These are phyloP conservation scores for Cenchrus americanus DNA, from an alignment of 176 grass and related monocot genomes.

Conservation along the genomic window DNA sequence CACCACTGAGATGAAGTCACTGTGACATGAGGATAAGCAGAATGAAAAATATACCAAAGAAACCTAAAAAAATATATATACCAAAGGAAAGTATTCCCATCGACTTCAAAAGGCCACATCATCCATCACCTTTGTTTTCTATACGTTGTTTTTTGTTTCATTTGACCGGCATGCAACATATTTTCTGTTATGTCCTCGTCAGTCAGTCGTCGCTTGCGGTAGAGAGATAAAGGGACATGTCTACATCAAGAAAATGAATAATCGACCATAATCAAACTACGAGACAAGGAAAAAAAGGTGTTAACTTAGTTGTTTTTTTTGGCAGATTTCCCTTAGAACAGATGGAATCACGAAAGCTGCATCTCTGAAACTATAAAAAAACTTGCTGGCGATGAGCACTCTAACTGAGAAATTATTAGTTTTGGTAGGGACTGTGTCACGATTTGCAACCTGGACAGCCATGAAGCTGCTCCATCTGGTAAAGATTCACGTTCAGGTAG, in stretches of 20 bases:
- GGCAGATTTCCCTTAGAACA: not conserved
- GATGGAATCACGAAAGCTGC: not conserved
- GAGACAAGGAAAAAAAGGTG: not conserved
- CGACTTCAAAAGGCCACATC: not conserved
- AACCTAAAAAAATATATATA: not conserved
- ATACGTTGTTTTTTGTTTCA: not conserved
- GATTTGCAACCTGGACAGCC: not conserved
- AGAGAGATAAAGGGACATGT: not conserved
- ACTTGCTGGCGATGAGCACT: not conserved
- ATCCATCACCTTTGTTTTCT: not conserved
- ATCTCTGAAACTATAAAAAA: not conserved
- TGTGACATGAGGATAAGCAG: not conserved
- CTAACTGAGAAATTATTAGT: not conserved
- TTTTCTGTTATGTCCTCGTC: not conserved
- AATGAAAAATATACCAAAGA: not conserved
- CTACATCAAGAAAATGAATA: constrained; percentile 27
- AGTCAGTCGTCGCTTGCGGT: not conserved
- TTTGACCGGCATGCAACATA: not conserved
- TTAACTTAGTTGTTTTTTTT: not conserved
- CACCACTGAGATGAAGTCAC: constrained; percentile 14
- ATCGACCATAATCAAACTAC: not conserved
- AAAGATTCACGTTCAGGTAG: not conserved
- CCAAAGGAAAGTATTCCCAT: not conserved
- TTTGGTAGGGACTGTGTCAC: not conserved
- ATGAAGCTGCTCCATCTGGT: not conserved